Base-by-base conservation (phyloP, 2,329 filamentous ascomycete genomes). In the Paraphaeosphaeria sporulosa region DNA sequence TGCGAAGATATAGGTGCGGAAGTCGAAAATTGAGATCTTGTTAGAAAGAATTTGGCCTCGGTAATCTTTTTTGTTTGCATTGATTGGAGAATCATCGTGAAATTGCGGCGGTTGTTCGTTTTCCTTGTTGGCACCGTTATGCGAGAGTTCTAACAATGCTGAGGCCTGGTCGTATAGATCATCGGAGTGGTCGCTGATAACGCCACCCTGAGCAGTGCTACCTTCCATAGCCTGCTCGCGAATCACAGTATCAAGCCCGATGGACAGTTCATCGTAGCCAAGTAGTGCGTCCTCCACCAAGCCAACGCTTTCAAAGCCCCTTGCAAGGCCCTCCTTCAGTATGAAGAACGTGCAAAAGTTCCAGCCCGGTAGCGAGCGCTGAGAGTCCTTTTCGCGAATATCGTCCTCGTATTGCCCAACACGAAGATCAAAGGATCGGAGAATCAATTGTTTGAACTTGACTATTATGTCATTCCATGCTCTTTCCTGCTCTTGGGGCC, bases 321-420 rank as follows among this genome's bases (percentile, higher is more conserved):
- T 87, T 1, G 95, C 94, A 38, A 99, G 81, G 0, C 95, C 95
- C 77, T 99, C 95, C 73, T 99, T 99, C 9, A 99, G 84, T 17
- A 99, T 94, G 76, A 99, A 99, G 76, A 99, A 99, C 0, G 95
- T 99, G 78, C 95, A 98, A 75, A 99, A 99, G 73, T 99, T 99
- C 95, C 95, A 99, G 0, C 95, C 95, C 0, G 95, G 95, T 19
- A 99, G 80, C 36, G 84, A 89, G 49, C 94, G 86, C 76, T 98
- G 94, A 0, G 90, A 87, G 69, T 98, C 94, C 72, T 94, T 95
- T 76, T 97, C 95, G 64, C 92, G 91, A 67, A 99, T 97, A 68
- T 99, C 95, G 61, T 97, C 94, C 77, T 99, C 95, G 76, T 99
- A 99, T 71, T 98, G 94, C 21, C 87, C 89, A 1, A 99, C 95